Evolutionary conservation across 352 stramenopile species (phyloP).

Genomic region (Nothophytophthora sp.): DNA sequence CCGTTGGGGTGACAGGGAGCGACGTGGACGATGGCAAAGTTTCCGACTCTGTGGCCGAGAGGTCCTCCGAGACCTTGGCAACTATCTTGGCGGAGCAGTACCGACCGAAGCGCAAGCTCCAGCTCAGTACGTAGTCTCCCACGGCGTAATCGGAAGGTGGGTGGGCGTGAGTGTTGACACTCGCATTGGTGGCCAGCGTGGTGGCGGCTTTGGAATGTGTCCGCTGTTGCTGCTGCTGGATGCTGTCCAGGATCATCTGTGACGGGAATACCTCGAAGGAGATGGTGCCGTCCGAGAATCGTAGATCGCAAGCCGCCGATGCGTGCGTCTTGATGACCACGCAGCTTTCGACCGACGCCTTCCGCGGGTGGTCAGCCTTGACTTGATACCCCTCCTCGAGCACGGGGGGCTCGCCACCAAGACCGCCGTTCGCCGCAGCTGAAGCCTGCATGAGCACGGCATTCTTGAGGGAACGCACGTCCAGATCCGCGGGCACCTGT

Average conservation of each 20-base stretch:
- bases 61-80: conserved; percentile 26
- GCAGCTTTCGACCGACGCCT: conserved; percentile 61
- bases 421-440: conserved; percentile 8
- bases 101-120: conserved; percentile 70
- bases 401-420: conserved; percentile 12
- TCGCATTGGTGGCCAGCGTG: conserved; percentile 5
- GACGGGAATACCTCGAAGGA: conserved; percentile 76
- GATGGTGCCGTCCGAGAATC: conserved; percentile 79
- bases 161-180: conserved; percentile 6
- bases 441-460: conserved; percentile 70
- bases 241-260: conserved; percentile 72
- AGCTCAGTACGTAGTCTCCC: conserved; percentile 65
- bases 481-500: conserved; percentile 42
- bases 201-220: conserved; percentile 6
- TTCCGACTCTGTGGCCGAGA: conserved; percentile 4
- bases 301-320: conserved; percentile 64
- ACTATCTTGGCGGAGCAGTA: conserved; percentile 63
- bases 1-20: conserved; percentile 10
- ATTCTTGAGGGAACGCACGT: conserved; percentile 75
- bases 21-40: background rate
- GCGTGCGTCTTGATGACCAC: conserved; percentile 68
- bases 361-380: conserved; percentile 67
- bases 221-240: conserved; percentile 14
- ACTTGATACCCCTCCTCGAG: conserved; percentile 77
- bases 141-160: conserved; percentile 22